Percentiles rank a stretch among this genome's conserved stretches.
These are phyloP conservation scores for Westerdykella sp. DNA, from an alignment of 2,329 filamentous ascomycete genomes.

Conservation along the genomic window DNA sequence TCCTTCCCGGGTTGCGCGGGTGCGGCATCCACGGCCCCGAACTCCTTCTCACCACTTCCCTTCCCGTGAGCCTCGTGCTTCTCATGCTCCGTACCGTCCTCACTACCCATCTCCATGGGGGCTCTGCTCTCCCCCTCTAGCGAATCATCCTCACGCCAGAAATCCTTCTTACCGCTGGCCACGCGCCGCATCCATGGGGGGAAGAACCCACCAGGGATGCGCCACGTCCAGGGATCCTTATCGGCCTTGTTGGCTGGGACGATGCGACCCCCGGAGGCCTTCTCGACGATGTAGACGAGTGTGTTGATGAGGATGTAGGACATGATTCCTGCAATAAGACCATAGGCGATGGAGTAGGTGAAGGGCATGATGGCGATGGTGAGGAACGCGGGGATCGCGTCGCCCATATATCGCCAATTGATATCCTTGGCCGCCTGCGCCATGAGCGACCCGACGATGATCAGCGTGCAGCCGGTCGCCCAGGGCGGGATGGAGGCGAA, in stretches of 20 bases:
- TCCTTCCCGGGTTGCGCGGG: too few species aligned
- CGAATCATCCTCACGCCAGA: conserved; percentile 50
- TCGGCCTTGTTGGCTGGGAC: conserved; percentile 67
- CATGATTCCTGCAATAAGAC: conserved; percentile 73
- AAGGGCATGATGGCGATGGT: conserved; percentile 84
- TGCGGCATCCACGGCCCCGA: background rate
- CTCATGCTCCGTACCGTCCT: background rate
- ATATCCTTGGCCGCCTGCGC: conserved; percentile 70
- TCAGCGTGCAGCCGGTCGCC: conserved; percentile 82
- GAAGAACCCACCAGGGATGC: conserved; percentile 65
- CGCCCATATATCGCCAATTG: conserved; percentile 78
- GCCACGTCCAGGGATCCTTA: conserved; percentile 76
- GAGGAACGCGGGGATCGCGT: conserved; percentile 77
- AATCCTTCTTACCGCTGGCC: conserved; percentile 61
- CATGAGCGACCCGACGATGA: conserved; percentile 88
- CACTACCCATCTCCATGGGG: conserved; percentile 16
- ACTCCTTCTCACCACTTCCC: background rate
- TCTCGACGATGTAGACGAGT: conserved; percentile 62
- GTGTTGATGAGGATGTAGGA: conserved; percentile 72
- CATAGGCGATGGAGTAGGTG: conserved; percentile 82
- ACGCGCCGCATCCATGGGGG: conserved; percentile 67
- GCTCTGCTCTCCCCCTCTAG: conserved; percentile 8
- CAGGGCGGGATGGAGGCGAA: conserved; percentile 85
- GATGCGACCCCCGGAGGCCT: conserved; percentile 61
- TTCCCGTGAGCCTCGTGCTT: too few species aligned